Evolutionary conservation across 2,329 filamentous ascomycete species (phyloP).

Genomic region (Lecanicillium sp.): DNA sequence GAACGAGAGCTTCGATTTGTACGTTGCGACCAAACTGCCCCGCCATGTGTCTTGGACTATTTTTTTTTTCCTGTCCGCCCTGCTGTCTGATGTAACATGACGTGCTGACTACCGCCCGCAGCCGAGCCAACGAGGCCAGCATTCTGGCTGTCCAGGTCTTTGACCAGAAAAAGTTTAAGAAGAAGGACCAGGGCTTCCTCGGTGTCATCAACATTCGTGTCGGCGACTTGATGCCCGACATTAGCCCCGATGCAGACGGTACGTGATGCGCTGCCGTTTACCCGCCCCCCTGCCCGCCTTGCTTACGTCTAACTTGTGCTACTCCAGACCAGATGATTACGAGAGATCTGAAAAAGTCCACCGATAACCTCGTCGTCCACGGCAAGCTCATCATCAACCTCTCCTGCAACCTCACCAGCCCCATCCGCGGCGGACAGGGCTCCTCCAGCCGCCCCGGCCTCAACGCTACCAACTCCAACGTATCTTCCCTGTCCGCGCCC

Average conservation of each 20-base stretch:
- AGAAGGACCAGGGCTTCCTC: conserved; percentile 98
- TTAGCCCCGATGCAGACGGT: conserved; percentile 89
- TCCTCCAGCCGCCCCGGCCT: conserved; percentile 37
- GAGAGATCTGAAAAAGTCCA: conserved; percentile 93
- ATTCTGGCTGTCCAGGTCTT: conserved; percentile 98
- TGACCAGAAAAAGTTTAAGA: conserved; percentile 99
- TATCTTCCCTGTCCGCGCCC: conserved; percentile 35
- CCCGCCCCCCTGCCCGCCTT: conserved; percentile 7
- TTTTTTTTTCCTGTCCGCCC: not conserved
- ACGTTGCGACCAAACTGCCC: conserved; percentile 31
- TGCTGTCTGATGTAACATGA: not conserved
- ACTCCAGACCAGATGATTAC: conserved; percentile 94
- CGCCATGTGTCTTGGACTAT: not conserved
- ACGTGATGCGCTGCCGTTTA: conserved; percentile 30
- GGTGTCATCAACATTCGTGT: conserved; percentile 97
- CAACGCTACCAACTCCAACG: conserved; percentile 6
- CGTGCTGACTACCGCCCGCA: conserved; percentile 33
- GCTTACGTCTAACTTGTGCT: conserved; percentile 18
- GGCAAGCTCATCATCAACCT: conserved; percentile 96
- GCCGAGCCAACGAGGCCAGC: conserved; percentile 87
- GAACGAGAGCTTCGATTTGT: conserved; percentile 99
- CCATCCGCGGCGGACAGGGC: conserved; percentile 49
- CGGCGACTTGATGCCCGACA: conserved; percentile 79
- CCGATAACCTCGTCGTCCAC: conserved; percentile 94
- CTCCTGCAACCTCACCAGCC: conserved; percentile 77